A percentile compares a stretch with the other conserved stretches of the same genome.
These are phyloP conservation scores for Melaleuca alternifolia DNA, from an alignment of 345 rosid species.

Conservation along the genomic window DNA sequence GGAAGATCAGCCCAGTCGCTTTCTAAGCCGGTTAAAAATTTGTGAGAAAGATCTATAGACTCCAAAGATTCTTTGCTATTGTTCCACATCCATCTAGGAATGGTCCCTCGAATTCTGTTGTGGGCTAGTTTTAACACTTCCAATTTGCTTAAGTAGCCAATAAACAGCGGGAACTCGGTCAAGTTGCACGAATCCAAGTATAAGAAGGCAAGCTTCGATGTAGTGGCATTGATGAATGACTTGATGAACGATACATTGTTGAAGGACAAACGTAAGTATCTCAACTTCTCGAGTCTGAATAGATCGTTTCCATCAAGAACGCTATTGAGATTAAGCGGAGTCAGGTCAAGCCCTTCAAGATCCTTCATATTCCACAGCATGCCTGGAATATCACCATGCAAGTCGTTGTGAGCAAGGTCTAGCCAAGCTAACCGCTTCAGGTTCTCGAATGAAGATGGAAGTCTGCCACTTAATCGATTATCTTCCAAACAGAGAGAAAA, in stretches of 20 bases:
- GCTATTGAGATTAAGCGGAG: background rate
- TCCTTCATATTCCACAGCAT: background rate
- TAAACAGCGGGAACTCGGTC: too few species aligned
- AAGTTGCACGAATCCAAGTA: too few species aligned
- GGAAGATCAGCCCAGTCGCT: background rate
- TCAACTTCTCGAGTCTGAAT: background rate
- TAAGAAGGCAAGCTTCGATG: too few species aligned
- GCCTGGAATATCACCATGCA: fast-evolving
- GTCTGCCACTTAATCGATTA: background rate
- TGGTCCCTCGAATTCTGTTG: background rate
- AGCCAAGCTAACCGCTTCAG: too few species aligned
- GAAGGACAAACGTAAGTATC: fast-evolving
- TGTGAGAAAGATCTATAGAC: background rate
- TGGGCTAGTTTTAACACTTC: background rate
- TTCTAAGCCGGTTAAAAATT: background rate
- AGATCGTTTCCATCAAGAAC: background rate
- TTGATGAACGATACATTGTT: too few species aligned
- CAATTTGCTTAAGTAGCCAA: too few species aligned
- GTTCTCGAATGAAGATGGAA: too few species aligned
- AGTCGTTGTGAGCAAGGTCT: background rate
- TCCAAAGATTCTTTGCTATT: background rate
- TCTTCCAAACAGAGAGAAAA: background rate
- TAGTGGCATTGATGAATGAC: too few species aligned
- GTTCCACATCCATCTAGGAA: background rate
- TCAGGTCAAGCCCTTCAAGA: fast-evolving